phyloP scores from a whole-genome alignment of 129 eudicot species.

The Silybum marianum region DNA sequence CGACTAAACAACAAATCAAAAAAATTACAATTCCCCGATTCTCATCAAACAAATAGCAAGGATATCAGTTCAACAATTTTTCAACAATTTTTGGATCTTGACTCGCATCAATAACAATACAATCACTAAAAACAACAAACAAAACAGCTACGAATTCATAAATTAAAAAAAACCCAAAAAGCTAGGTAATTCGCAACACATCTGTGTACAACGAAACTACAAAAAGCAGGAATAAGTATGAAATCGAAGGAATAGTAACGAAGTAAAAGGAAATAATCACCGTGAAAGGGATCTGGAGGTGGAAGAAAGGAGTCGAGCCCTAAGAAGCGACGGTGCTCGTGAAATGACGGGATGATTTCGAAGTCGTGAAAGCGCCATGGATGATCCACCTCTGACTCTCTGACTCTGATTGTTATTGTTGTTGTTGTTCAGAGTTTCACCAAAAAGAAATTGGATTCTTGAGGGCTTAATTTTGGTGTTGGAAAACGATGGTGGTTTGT shows the following conservation, averaged over 20 bases:
- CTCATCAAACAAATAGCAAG: not conserved
- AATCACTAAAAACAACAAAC: not conserved
- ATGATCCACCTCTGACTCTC: slow-evolving; percentile 28
- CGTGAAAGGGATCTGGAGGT: slow-evolving; percentile 47
- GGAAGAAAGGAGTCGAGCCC: slow-evolving; percentile 59
- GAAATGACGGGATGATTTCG: slow-evolving; percentile 66
- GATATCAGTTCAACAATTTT: not conserved
- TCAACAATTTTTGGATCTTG: slow-evolving; percentile 6
- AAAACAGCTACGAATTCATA: not conserved
- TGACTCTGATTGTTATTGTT: not conserved
- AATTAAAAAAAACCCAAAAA: not conserved
- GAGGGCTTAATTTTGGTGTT: slow-evolving; percentile 3
- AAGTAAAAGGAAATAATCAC: slow-evolving; percentile 29
- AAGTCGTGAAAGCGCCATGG: slow-evolving; percentile 89
- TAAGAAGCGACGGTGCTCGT: slow-evolving; percentile 62
- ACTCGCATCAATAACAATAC: not conserved
- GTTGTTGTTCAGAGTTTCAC: not conserved
- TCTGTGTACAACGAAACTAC: not conserved
- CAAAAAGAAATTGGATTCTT: slow-evolving; percentile 10
- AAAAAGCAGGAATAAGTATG: not conserved
- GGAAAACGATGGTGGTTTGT: slow-evolving; percentile 4
- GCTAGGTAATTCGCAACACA: not conserved
- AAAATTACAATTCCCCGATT: not conserved
- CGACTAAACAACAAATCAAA: not conserved
- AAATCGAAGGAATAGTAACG: not conserved